These are phyloP conservation scores for Tolypocladium nubicola DNA, from an alignment of 2,329 filamentous ascomycete genomes.

Conservation along the genomic window DNA sequence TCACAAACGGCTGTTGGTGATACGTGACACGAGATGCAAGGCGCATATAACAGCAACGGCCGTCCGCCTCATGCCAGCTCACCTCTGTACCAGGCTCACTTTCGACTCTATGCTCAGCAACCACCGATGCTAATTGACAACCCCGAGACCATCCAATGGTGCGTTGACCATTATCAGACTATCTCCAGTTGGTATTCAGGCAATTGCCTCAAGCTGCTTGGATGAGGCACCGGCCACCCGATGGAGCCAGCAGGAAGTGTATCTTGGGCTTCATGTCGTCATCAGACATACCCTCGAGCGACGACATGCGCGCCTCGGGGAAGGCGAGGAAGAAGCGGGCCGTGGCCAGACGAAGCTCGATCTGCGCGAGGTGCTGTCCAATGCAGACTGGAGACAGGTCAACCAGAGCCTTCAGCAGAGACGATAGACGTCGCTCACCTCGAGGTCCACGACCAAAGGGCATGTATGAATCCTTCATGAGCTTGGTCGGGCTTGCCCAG, in stretches of 20 bases:
- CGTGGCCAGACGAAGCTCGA: conserved; percentile 41
- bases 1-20: background rate
- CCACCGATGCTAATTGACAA: too few species aligned
- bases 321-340: conserved; percentile 41
- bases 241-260: conserved; percentile 22
- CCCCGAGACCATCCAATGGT: background rate
- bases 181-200: background rate
- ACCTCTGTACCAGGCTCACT: background rate
- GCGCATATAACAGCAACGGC: background rate
- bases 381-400: conserved; percentile 30
- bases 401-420: background rate
- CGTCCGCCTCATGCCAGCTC: background rate
- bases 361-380: conserved; percentile 44
- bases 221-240: conserved; percentile 20
- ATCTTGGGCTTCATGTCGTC: conserved; percentile 22
- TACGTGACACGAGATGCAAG: background rate
- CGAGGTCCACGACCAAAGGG: conserved; percentile 43
- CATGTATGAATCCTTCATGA: conserved; percentile 36
- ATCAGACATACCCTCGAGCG: conserved; percentile 21
- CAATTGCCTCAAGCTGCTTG: background rate
- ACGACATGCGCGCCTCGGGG: conserved; percentile 20
- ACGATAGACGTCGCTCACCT: conserved; percentile 13
- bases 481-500: conserved; percentile 13
- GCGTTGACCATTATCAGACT: too few species aligned
- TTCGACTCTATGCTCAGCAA: background rate